Base-by-base conservation (phyloP, 768 basidiomycete species). In the Serendipita sp. region DNA sequence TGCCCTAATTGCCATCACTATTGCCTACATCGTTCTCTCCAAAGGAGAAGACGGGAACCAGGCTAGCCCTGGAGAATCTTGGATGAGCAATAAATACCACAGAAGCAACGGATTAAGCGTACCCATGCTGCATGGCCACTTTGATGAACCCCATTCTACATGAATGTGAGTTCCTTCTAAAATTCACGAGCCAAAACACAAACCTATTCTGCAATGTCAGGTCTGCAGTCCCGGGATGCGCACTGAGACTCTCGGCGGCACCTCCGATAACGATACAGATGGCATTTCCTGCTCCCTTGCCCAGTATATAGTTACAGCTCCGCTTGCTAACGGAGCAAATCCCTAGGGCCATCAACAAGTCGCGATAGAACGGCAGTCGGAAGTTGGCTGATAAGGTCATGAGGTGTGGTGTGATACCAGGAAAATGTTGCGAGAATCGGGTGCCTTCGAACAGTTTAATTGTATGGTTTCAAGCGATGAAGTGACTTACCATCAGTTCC, bases 11-110 rank as follows among this genome's bases (percentile, higher is more conserved):
- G 4, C 5, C 8, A 11, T 24, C 63, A 0, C 7, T 8, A 18
- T 46, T 7, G 79, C 83, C 71, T 67, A 94, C 94, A 73, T 98
- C 96, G 72, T 98, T 98, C 78, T 99, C 96, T 11, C 96, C 96
- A 70, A 99, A 99, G 3, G 92, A 94, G 72, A 99, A 98, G 2
- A 97, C 94, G 0, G 96, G 96, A 0, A 99, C 96, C 10, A 99
- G 78, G 70, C 94, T 92, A 45, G 96, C 96, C 64, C 92, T 93
- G 68, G 13, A 13, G 13, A 7, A 56, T 28, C 24, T 24, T 24
- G 24, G 13, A 44, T 53, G 37, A 56, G 10, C 65, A 63, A 67
- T 64, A 63, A 41, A 34, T 28, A 54, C 38, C 48, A 66, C 65
- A 30, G 45, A 60, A 13, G 66, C 44, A 47, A n/a, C 16, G 16